Conservation (phyloP, 176 grass and related monocot species). For the Bothriochloa decipiens region DNA sequence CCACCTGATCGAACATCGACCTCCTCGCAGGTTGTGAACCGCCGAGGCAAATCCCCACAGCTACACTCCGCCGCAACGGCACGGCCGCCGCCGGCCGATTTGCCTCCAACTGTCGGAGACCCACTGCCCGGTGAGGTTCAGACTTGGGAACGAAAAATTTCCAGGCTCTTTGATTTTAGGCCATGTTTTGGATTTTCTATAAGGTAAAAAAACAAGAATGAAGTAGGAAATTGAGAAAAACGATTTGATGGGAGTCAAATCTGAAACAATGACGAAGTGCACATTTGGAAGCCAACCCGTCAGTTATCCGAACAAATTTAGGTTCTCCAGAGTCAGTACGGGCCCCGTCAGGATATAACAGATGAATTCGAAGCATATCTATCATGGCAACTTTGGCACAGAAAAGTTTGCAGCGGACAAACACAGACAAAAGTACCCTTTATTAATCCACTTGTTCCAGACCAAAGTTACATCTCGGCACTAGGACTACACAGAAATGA, state of each 20-base stretch:
- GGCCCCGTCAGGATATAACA: neutral
- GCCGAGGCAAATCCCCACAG: neutral
- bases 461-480: neutral
- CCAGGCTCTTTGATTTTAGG: neutral
- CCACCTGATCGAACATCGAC: neutral
- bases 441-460: slow-evolving; percentile 14
- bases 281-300: too few species aligned
- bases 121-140: too few species aligned
- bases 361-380: neutral
- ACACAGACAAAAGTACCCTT: neutral
- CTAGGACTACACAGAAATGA: neutral
- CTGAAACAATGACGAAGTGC: too few species aligned
- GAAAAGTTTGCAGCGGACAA: neutral
- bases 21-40: neutral
- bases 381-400: neutral
- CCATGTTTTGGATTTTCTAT: neutral
- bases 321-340: neutral
- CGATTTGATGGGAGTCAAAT: too few species aligned
- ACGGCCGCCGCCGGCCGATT: neutral
- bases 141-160: too few species aligned
- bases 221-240: too few species aligned
- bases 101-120: too few species aligned
- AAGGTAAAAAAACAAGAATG: too few species aligned
- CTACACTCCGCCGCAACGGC: neutral
- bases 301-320: too few species aligned